A percentile compares a stretch with the other conserved stretches of the same genome.
Conservation (phyloP, 495 filamentous ascomycete genomes). For the Daldinia childiae region DNA sequence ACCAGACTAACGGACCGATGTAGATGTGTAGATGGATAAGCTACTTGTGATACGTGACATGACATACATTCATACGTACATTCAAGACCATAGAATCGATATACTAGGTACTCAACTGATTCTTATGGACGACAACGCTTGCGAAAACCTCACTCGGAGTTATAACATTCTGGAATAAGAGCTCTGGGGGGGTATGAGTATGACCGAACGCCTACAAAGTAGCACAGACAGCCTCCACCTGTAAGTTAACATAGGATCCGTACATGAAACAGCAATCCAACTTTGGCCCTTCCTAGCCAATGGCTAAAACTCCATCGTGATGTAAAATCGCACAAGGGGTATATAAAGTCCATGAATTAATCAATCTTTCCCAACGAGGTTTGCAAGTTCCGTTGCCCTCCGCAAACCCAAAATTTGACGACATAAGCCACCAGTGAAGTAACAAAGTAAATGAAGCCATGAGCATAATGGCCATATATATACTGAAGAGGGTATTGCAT, state of each 20-base stretch:
- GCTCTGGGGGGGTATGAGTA: conserved; percentile 20
- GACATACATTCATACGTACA: background rate
- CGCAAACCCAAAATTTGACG: conserved; percentile 12
- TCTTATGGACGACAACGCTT: background rate
- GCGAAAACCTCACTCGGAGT: conserved; percentile 11
- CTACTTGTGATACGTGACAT: background rate
- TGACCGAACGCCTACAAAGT: conserved; percentile 27
- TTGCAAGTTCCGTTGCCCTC: conserved; percentile 5
- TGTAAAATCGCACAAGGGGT: conserved; percentile 32
- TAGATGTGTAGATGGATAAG: background rate
- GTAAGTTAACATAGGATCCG: conserved; percentile 7
- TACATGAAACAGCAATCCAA: conserved; percentile 20
- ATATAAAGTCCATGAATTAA: conserved; percentile 36
- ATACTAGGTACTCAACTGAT: conserved; percentile 6
- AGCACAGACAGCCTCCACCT: conserved; percentile 10
- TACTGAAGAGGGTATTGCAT: conserved; percentile 9
- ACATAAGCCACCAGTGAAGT: conserved; percentile 3
- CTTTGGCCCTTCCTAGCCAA: conserved; percentile 16
- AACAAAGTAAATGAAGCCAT: conserved; percentile 24
- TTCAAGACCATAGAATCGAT: background rate
- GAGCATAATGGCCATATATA: conserved; percentile 12
- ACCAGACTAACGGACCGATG: conserved; percentile 11
- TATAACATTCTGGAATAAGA: conserved; percentile 19
- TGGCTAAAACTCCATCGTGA: conserved; percentile 31
- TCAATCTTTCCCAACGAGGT: conserved; percentile 30